Evolutionary conservation across 805 yeast species (phyloP).

Genomic region (Yarrowia osloensis): DNA sequence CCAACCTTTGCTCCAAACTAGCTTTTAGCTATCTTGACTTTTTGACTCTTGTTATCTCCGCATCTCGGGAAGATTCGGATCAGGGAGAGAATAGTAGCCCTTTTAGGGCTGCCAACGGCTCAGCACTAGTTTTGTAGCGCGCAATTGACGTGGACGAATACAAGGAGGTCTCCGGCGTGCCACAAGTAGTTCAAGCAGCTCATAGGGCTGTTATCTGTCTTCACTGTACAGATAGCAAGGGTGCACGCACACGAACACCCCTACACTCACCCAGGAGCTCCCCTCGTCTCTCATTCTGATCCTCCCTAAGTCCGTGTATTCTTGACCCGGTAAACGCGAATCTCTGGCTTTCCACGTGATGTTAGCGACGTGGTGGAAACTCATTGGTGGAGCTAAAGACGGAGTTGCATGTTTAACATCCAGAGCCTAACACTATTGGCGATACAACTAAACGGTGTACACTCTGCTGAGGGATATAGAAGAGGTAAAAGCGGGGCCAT

Average conservation of each 20-base stretch:
- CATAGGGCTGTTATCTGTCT: no score
- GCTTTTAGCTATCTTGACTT: not conserved
- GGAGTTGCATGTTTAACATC: not conserved
- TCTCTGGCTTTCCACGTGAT: constrained; percentile 6
- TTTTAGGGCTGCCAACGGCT: not conserved
- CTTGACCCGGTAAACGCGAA: not conserved
- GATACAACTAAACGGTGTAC: constrained; percentile 3
- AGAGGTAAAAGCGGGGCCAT: not conserved
- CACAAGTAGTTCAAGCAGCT: no score
- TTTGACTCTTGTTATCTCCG: constrained; percentile 10
- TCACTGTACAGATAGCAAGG: no score
- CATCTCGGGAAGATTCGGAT: constrained; percentile 24
- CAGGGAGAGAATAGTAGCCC: not conserved
- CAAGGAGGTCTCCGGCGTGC: no score
- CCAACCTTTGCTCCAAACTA: not conserved
- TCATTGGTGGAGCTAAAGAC: constrained; percentile 22
- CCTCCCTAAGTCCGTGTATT: not conserved
- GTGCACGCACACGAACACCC: no score
- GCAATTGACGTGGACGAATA: no score
- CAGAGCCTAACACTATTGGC: not conserved
- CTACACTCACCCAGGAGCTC: no score
- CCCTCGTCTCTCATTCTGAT: no score
- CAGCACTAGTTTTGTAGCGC: no score
- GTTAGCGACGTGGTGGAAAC: constrained; percentile 2
- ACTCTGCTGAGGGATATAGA: not conserved